These are phyloP conservation scores for Volvox reticuliferus DNA, from an alignment of 139 green algal species.

Conservation along the genomic window DNA sequence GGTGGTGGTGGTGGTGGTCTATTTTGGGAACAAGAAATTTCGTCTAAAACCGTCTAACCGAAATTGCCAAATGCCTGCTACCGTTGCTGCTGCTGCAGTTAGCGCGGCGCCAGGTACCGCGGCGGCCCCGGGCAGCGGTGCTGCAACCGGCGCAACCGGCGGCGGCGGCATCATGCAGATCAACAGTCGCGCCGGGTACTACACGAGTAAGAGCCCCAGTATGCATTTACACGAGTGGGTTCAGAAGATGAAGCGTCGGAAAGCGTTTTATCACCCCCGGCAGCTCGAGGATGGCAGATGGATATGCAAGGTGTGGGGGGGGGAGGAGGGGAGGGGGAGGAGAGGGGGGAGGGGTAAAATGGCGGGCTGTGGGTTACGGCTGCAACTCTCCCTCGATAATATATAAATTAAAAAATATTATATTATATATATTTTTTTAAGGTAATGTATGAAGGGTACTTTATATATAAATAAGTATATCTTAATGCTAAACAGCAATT, in stretches of 20 bases:
- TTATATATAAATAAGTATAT: too few species aligned
- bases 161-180: constrained; percentile 63
- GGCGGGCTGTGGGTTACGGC: too few species aligned
- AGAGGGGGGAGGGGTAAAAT: too few species aligned
- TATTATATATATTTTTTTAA: too few species aligned
- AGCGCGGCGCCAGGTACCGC: background rate
- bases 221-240: constrained; percentile 86
- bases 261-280: constrained; percentile 32
- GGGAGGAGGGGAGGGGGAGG: too few species aligned
- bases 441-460: too few species aligned
- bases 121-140: background rate
- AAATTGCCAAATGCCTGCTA: background rate
- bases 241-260: constrained; percentile 72
- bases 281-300: constrained; percentile 45
- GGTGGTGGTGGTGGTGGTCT: too few species aligned
- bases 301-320: constrained; percentile 59
- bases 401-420: too few species aligned
- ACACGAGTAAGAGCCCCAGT: constrained; percentile 83
- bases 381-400: too few species aligned
- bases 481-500: too few species aligned
- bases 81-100: background rate
- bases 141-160: background rate
- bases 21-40: too few species aligned
- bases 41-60: too few species aligned
- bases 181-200: constrained; percentile 77